A percentile compares a stretch with the other conserved stretches of the same genome.
phyloP scores from a whole-genome alignment of 1,284 basidiomycete species.

The Phylloporus gajari region DNA sequence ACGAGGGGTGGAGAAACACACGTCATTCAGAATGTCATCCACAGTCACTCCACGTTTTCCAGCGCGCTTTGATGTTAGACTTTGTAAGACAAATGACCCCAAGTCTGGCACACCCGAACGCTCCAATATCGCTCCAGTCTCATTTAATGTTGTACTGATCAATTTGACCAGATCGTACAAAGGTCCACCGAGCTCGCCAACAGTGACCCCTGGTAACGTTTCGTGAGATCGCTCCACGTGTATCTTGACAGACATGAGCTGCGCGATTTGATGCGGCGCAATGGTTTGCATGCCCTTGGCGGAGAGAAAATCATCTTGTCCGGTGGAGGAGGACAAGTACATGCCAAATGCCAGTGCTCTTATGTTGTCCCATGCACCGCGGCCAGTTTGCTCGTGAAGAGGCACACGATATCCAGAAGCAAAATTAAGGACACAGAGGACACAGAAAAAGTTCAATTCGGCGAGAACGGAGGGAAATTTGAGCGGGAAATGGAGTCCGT shows the following conservation, averaged over 20 bases:
- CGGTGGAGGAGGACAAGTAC: constrained; percentile 71
- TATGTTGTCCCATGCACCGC: constrained; percentile 85
- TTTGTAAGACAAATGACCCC: constrained; percentile 77
- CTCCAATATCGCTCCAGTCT: constrained; percentile 76
- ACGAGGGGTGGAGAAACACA: constrained; percentile 44
- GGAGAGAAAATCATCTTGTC: constrained; percentile 70
- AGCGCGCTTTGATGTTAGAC: constrained; percentile 59
- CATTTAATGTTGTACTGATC: constrained; percentile 70
- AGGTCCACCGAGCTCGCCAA: constrained; percentile 81
- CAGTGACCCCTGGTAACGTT: constrained; percentile 71
- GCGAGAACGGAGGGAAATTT: constrained; percentile 75
- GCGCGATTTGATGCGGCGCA: constrained; percentile 68
- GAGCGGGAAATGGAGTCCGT: constrained; percentile 80
- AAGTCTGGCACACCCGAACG: constrained; percentile 73
- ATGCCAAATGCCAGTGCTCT: constrained; percentile 76
- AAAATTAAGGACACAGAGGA: constrained; percentile 83
- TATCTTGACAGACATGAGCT: constrained; percentile 74
- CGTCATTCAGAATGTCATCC: constrained; percentile 73
- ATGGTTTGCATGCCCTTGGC: constrained; percentile 72
- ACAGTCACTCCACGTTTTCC: constrained; percentile 53
- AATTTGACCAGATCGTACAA: constrained; percentile 78
- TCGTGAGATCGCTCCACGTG: constrained; percentile 79
- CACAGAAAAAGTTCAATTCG: constrained; percentile 78
- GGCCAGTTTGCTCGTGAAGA: constrained; percentile 72
- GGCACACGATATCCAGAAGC: constrained; percentile 80